Evolutionary conservation across 768 basidiomycete genomes (phyloP).

Genomic region (Boletus sp.): DNA sequence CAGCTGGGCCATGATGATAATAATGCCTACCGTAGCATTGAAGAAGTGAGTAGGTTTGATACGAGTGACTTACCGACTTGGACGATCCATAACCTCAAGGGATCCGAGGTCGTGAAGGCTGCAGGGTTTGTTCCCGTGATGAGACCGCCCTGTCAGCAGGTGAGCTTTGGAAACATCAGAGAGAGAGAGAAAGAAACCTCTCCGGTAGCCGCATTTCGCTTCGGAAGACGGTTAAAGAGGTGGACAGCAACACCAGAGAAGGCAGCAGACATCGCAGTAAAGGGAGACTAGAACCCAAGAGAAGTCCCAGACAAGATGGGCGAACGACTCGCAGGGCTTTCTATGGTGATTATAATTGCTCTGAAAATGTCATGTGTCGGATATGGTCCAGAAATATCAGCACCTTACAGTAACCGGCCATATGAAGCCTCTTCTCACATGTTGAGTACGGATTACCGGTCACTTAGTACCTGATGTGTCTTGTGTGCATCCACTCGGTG

Average conservation of each 20-base stretch:
- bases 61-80: constrained; percentile 58
- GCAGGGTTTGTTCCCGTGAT: constrained; percentile 74
- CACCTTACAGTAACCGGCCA: too few species aligned
- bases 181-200: constrained; percentile 12
- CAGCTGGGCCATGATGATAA: constrained; percentile 74
- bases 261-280: constrained; percentile 28
- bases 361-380: background rate
- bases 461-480: too few species aligned
- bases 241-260: constrained; percentile 44
- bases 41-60: background rate
- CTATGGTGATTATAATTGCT: background rate
- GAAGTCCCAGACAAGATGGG: too few species aligned
- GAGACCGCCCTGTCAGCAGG: constrained; percentile 59
- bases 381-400: too few species aligned
- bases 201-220: constrained; percentile 21
- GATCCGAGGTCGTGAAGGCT: constrained; percentile 59
- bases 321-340: too few species aligned
- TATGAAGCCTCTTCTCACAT: background rate
- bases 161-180: background rate
- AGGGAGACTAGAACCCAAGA: too few species aligned
- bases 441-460: too few species aligned
- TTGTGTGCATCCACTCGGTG: too few species aligned
- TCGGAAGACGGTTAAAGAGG: background rate
- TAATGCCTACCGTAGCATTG: constrained; percentile 54
- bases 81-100: constrained; percentile 73